Evolutionary conservation across 768 basidiomycete species (phyloP).

Genomic region (Lactarius evosmus): DNA sequence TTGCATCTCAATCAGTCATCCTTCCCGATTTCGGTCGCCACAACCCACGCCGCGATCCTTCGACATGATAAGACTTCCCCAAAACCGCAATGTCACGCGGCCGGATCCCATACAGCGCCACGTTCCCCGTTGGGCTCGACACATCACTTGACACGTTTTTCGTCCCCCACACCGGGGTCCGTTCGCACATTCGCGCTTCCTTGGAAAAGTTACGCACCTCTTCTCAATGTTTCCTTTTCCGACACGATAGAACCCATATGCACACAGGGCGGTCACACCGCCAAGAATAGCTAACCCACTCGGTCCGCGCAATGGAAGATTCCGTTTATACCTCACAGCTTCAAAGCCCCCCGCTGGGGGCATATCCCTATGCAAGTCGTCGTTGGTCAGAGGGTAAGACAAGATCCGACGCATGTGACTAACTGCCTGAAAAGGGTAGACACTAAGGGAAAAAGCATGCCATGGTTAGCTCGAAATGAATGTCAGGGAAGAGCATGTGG

Average conservation of each 20-base stretch:
- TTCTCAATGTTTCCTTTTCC: conserved; percentile 90
- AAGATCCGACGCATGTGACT: conserved; percentile 31
- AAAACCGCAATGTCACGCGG: conserved; percentile 44
- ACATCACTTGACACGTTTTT: conserved; percentile 55
- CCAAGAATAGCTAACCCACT: conserved; percentile 82
- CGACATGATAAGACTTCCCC: conserved; percentile 42
- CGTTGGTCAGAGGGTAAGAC: conserved; percentile 27
- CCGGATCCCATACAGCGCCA: conserved; percentile 61
- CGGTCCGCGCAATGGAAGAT: conserved; percentile 86
- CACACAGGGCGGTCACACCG: conserved; percentile 81
- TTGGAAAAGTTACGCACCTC: conserved; percentile 56
- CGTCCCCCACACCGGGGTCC: conserved; percentile 53
- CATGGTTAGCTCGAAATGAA: conserved; percentile 20
- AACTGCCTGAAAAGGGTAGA: conserved; percentile 62
- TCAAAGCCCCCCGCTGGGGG: conserved; percentile 94
- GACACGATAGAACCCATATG: conserved; percentile 88
- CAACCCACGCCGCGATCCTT: conserved; percentile 24
- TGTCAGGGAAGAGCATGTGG: conserved; percentile 2
- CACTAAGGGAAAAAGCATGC: conserved; percentile 40
- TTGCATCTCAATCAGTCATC: conserved; percentile 22
- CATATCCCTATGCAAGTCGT: conserved; percentile 68
- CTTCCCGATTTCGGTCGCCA: conserved; percentile 18
- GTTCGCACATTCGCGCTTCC: conserved; percentile 17
- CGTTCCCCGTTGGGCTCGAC: conserved; percentile 65
- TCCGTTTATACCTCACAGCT: conserved; percentile 90